Conservation (phyloP, 2,329 filamentous ascomycete genomes). For the Hypoxylon sp. region DNA sequence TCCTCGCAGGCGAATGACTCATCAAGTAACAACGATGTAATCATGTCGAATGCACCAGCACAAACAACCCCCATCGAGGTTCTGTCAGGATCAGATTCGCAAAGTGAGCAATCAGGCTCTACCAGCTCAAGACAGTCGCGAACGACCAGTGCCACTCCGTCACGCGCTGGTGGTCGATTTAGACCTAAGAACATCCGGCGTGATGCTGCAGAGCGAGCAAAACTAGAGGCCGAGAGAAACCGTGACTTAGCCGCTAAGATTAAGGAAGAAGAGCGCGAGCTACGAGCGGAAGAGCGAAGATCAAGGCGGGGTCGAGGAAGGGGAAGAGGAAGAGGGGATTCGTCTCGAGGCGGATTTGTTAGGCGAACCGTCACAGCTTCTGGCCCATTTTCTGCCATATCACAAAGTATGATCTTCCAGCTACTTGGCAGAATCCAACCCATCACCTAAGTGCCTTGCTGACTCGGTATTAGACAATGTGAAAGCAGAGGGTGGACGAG, state of each 20-base stretch:
- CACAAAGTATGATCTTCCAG: conserved; percentile 38
- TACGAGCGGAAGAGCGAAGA: conserved; percentile 47
- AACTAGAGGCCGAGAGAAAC: conserved; percentile 52
- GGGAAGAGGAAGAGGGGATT: conserved; percentile 50
- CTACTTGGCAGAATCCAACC: background rate
- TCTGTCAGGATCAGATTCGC: conserved; percentile 5
- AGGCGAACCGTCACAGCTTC: conserved; percentile 45
- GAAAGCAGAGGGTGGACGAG: conserved; percentile 34
- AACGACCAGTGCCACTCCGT: conserved; percentile 47
- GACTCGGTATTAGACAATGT: conserved; percentile 41
- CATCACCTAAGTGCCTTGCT: conserved; percentile 7
- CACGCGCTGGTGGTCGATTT: conserved; percentile 52
- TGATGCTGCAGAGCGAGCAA: conserved; percentile 60
- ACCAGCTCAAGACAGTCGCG: conserved; percentile 40
- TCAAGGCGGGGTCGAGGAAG: conserved; percentile 49
- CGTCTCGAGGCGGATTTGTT: conserved; percentile 43
- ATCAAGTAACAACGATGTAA: conserved; percentile 6
- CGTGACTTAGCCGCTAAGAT: conserved; percentile 43
- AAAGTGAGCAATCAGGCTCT: conserved; percentile 23
- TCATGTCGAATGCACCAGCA: conserved; percentile 8
- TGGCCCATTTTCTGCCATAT: conserved; percentile 49
- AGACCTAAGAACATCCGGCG: conserved; percentile 59
- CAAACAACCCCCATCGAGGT: conserved; percentile 9
- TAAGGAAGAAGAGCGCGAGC: conserved; percentile 46
- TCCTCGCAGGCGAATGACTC: conserved; percentile 22